phyloP scores from a whole-genome alignment of 441 rosid species.

The Syzygium syzygioides region DNA sequence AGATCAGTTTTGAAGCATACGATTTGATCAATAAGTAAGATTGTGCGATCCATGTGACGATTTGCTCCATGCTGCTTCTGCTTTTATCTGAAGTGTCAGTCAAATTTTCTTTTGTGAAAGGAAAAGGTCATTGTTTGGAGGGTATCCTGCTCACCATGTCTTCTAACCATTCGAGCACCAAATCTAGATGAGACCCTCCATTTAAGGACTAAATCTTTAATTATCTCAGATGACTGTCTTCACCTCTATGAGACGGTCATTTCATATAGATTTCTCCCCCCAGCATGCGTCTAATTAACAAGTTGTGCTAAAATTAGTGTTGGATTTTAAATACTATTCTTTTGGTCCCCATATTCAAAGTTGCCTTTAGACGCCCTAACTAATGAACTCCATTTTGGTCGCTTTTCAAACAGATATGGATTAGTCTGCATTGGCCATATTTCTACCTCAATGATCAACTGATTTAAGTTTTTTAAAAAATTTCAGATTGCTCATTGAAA shows the following conservation, averaged over 20 bases:
- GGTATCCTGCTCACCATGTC: not conserved
- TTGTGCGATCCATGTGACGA: not conserved
- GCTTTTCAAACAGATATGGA: not conserved
- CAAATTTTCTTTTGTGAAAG: not conserved
- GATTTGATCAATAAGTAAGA: slow-evolving; percentile 91
- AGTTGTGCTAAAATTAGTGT: not conserved
- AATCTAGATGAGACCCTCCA: not conserved
- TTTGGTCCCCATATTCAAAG: not conserved
- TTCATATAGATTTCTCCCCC: not conserved
- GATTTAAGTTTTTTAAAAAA: not conserved
- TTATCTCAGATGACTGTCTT: not conserved
- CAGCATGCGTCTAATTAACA: not conserved
- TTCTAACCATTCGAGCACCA: not conserved
- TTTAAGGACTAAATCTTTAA: not conserved
- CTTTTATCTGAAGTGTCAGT: not conserved
- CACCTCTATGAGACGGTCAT: not conserved
- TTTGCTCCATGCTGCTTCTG: not conserved
- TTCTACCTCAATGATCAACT: not conserved
- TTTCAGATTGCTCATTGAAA: slow-evolving; percentile 77
- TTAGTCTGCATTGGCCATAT: not conserved
- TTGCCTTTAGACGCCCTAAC: not conserved
- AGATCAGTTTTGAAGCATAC: slow-evolving; percentile 65
- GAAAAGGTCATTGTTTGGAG: not conserved
- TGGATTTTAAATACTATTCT: not conserved
- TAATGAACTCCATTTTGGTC: not conserved